phyloP scores from a whole-genome alignment of 176 grass and related monocot genomes.

The Oryza glumipatula region DNA sequence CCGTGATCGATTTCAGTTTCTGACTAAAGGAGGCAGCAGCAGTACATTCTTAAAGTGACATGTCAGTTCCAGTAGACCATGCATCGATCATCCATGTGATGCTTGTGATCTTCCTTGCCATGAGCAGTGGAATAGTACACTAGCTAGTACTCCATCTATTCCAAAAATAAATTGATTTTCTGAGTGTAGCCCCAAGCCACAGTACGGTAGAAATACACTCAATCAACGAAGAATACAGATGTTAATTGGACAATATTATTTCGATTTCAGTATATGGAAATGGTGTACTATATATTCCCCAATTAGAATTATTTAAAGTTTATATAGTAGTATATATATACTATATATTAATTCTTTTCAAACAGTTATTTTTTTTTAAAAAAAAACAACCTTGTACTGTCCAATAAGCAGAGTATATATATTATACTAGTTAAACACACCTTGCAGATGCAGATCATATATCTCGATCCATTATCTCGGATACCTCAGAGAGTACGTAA shows the following conservation, averaged over 20 bases:
- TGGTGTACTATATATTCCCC: neutral
- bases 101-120: slow-evolving; percentile 20
- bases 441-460: slow-evolving; percentile 35
- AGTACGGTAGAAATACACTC: neutral
- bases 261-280: neutral
- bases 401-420: neutral
- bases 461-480: slow-evolving; percentile 21
- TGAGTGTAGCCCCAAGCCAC: neutral
- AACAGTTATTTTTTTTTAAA: neutral
- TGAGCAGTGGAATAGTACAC: neutral
- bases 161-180: too few relatives aligned
- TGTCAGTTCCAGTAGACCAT: slow-evolving; percentile 41
- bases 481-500: slow-evolving; percentile 36
- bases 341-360: neutral
- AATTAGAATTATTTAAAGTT: neutral
- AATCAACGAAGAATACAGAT: neutral
- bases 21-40: slow-evolving; percentile 17
- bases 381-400: neutral
- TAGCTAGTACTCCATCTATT: too few relatives aligned
- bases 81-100: slow-evolving; percentile 30
- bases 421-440: slow-evolving; percentile 9
- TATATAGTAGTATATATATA: neutral
- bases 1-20: slow-evolving; percentile 45
- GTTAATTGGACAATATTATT: neutral
- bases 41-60: slow-evolving; percentile 53